Base-by-base conservation (phyloP, 441 rosid genomes). In the Populus hybrid region DNA sequence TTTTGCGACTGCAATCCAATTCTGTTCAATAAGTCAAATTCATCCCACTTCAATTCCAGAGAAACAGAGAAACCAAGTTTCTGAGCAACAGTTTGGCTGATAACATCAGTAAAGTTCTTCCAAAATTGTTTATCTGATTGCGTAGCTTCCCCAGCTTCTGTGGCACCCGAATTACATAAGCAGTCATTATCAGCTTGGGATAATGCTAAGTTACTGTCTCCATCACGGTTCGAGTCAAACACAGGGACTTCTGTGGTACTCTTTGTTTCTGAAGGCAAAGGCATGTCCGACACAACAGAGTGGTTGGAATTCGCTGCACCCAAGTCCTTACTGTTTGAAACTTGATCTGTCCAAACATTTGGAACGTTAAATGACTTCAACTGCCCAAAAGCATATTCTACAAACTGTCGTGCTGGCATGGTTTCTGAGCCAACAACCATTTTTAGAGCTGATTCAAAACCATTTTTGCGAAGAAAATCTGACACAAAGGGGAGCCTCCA, bases 341-440 rank as follows among this genome's bases (percentile, higher is more conserved):
- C 77, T 72, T 69, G 80, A 81, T 84, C 85, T 81, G 85, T 88
- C 83, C 72, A 33, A 81, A 78, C 73, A 36, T 88, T 77, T 68
- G 89, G 64, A 78, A 86, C 93, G 81, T 87, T 91, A 83, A 92
- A 87, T 79, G 97, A 84, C 83, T 92, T 92, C 75, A 93, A 77
- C 86, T 87, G 97, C 69, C 97, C 97, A 79, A 95, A 95, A 73
- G 97, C 95, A 86, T 85, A 86, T 87, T 95, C 93, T 74, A 95
- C 99, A 87, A 93, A 93, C 74, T 91, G 91, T 9, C 97, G 90
- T 21, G 92, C 97, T 74, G 94, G 94, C 73, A 95, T 87, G 38
- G 89, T 79, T 68, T 92, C 96, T 71, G 94, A 85, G 74, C 93
- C 95, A 64, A 80, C 87, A 72, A 89, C 79, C 79, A 71, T 86